Evolutionary conservation across 1,139 yeast species (phyloP).

Genomic region (Geotrichum bryndzae): DNA sequence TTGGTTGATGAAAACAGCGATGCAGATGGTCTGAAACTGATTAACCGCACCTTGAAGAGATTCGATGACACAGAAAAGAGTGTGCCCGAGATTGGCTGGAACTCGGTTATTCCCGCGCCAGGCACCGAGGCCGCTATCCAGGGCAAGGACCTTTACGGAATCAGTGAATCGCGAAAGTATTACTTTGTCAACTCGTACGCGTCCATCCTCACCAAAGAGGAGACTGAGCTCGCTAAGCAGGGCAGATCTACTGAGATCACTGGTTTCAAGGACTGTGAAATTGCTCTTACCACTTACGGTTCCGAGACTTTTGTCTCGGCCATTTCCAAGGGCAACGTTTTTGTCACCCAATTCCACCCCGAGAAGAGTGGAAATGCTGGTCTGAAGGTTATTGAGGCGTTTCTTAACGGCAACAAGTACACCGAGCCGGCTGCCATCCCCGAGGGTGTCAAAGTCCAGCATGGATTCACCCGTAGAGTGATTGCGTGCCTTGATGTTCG

Average conservation of each 20-base stretch:
- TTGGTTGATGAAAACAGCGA: not conserved
- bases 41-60: conserved; percentile 51
- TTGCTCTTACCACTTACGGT: conserved; percentile 70
- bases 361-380: conserved; percentile 95
- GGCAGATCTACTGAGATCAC: conserved; percentile 25
- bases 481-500: conserved; percentile 97
- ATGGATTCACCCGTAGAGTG: conserved; percentile 80
- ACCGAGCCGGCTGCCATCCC: conserved; percentile 7
- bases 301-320: conserved; percentile 83
- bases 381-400: conserved; percentile 62
- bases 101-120: conserved; percentile 35
- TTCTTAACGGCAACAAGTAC: conserved; percentile 46
- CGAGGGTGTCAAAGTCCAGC: not conserved
- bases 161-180: conserved; percentile 63
- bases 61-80: conserved; percentile 64
- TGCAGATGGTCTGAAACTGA: conserved; percentile 52
- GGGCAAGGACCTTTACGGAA: conserved; percentile 47
- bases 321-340: conserved; percentile 62
- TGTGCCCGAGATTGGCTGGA: conserved; percentile 98
- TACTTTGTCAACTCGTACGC: conserved; percentile 95
- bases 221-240: conserved; percentile 9
- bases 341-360: conserved; percentile 97
- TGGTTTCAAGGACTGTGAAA: conserved; percentile 63
- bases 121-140: conserved; percentile 16
- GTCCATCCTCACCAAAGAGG: conserved; percentile 47